Base-by-base conservation (phyloP, 2,329 filamentous ascomycete species). In the Ophiocordyceps australis region DNA sequence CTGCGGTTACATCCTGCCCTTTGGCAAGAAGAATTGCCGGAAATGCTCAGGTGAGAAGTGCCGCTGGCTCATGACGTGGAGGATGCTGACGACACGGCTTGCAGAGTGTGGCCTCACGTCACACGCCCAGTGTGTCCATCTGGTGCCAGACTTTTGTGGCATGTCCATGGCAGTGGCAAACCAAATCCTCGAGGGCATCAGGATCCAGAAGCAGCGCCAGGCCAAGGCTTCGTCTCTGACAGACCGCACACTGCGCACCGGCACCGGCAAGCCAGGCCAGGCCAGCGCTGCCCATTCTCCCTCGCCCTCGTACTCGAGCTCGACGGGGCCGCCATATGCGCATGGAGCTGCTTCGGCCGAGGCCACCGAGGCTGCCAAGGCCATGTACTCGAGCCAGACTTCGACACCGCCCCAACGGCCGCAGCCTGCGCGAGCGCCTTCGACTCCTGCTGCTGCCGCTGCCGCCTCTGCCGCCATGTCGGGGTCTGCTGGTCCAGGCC, bases 101-200 rank as follows among this genome's bases (percentile, higher is more conserved):
- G 30, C 42, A 74, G 89, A 98, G 69, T 98, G 89, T 52, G 66
- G 65, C 38, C 76, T 94, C 32, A 94, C 86, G 14, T 86, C 80
- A 34, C 89, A 98, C 51, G 75, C 82, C 13, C 67, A 78, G 30
- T 98, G 89, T 51, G 80, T 83, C 13, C 89, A 98, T 51, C 69
- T 98, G 38, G 86, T 98, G 17, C 89, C 89, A 13, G 89, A 98
- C 49, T 98, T 98, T 55, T 98, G 89, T 49, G 89, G 89, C 39
- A 98, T 98, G 83, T 91, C 83, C 16, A 95, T 95, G 89, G 79
- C 89, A 30, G 79, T 81, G 20, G 89, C 89, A 22, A 95, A 94
- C 49, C 74, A 91, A 44, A 94, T 98, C 36, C 52, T 95, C 28
- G 76, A 83, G 35, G 81, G 85, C 25, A 79, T 94, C 38, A 71